These are phyloP conservation scores for Pseudevernia furfuracea DNA, from an alignment of 495 filamentous ascomycete genomes.

Conservation along the genomic window DNA sequence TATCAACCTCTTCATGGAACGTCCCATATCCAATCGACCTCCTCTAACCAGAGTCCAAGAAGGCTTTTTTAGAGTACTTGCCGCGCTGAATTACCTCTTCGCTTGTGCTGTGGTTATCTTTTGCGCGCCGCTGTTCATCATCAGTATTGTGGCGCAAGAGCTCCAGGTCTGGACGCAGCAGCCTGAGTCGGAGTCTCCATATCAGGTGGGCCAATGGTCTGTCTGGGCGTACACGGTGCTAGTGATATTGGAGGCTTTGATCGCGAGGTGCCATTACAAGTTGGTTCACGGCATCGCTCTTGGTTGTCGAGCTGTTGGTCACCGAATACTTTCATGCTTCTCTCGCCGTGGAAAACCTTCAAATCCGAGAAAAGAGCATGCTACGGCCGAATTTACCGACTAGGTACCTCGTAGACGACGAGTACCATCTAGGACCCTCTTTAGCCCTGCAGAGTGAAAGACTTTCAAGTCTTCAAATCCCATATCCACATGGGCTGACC, in stretches of 20 bases:
- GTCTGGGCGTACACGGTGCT: conserved; percentile 9
- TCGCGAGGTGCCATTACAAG: conserved; percentile 9
- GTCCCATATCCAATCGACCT: conserved; percentile 2
- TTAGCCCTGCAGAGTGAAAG: too few species aligned
- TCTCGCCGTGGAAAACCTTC: neutral
- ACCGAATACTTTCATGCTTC: neutral
- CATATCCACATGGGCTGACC: too few species aligned
- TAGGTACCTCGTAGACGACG: too few species aligned
- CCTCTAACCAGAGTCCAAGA: conserved; percentile 5
- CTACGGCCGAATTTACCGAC: too few species aligned
- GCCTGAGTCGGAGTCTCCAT: conserved; percentile 10
- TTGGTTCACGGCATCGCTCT: neutral
- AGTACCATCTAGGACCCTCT: too few species aligned
- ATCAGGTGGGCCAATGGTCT: conserved; percentile 16
- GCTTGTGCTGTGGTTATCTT: conserved; percentile 12
- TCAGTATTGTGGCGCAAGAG: conserved; percentile 9
- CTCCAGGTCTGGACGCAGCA: neutral
- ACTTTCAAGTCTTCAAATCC: too few species aligned
- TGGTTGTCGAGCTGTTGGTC: neutral
- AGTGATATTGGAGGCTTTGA: conserved; percentile 12
- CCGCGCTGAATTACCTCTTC: conserved; percentile 14
- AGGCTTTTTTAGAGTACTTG: conserved; percentile 3
- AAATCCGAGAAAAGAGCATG: conserved; percentile 2
- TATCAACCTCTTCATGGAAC: conserved; percentile 13
- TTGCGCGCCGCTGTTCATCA: conserved; percentile 14